Conservation (phyloP, 305 asterid species). For the Salvia sclarea region DNA sequence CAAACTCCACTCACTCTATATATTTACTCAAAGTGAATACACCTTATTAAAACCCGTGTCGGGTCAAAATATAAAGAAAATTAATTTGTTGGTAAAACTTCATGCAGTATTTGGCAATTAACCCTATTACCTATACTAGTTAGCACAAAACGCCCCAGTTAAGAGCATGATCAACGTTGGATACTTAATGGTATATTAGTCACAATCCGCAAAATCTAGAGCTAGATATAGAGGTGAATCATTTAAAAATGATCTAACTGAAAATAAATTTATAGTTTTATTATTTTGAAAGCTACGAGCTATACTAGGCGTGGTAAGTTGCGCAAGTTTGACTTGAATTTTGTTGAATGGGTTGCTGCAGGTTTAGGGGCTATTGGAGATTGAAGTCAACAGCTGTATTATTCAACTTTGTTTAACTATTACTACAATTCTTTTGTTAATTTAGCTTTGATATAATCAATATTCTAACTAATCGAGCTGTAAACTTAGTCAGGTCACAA, state of each 20-base stretch:
- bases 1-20: too few species aligned
- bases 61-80: too few species aligned
- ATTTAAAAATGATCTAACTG: not conserved
- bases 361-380: not conserved
- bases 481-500: slow-evolving; percentile 1
- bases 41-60: too few species aligned
- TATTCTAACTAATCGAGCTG: not conserved
- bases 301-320: slow-evolving; percentile 15
- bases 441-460: not conserved
- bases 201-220: not conserved
- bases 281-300: not conserved
- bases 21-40: too few species aligned
- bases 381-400: slow-evolving; percentile 13
- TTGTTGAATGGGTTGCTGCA: not conserved
- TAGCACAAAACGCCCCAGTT: too few species aligned
- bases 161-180: too few species aligned
- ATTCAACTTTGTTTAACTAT: not conserved
- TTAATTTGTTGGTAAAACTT: too few species aligned
- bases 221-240: not conserved
- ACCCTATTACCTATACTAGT: too few species aligned
- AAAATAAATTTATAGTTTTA: not conserved
- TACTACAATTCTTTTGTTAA: not conserved
- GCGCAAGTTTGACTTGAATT: slow-evolving; percentile 14
- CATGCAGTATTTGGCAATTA: too few species aligned
- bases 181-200: too few species aligned